Base-by-base conservation (phyloP, 176 grass and related monocot species). In the Sorghum bicolor region DNA sequence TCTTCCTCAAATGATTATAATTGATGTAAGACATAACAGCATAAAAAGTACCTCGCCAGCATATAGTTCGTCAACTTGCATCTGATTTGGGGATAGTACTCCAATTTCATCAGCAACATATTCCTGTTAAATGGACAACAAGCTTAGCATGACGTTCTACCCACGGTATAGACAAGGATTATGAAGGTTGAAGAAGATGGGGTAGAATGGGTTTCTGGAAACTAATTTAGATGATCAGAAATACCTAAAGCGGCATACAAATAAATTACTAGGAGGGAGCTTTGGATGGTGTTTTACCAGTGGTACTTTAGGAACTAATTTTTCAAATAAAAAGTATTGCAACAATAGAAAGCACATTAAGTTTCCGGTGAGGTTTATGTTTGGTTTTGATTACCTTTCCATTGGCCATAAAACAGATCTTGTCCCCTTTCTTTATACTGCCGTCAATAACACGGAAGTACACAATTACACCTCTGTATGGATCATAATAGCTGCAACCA, bases 391-490 rank as follows among this genome's bases (percentile, higher is more conserved):
- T 81, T 93, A 95, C 92, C 92, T 95, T 98, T 85, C 70, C 87
- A 74, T 83, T 98, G 28, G 95, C 95, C 90, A 98, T 95, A 79
- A 98, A 98, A 74, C 90, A 85, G 76, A 98, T 90, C 67, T 82
- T 95, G 63, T 95, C 92, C 37, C 92, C 95, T 90, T 98, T 98
- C 89, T 81, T 98, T 88, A 98, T 89, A 77, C 70, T 85, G 34
- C 95, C 95, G 43, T 98, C 92, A 79, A 95, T 57, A 81, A 98
- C 82, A 65, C 95, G 95, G 80, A 98, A 98, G 80, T 98, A 98
- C 76, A 98, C 95, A 84, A 98, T 93, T 45, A 98, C 92, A 16
- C 95, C 95, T 95, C 92, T 94, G 71, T 98, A 98, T 85, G 92
- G 55, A 90, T 98, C 95, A 72, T 95, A 98, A 82, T 98, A 98